Base-by-base conservation (phyloP, 768 basidiomycete genomes). In the Naganishia vaughanmartiniae region DNA sequence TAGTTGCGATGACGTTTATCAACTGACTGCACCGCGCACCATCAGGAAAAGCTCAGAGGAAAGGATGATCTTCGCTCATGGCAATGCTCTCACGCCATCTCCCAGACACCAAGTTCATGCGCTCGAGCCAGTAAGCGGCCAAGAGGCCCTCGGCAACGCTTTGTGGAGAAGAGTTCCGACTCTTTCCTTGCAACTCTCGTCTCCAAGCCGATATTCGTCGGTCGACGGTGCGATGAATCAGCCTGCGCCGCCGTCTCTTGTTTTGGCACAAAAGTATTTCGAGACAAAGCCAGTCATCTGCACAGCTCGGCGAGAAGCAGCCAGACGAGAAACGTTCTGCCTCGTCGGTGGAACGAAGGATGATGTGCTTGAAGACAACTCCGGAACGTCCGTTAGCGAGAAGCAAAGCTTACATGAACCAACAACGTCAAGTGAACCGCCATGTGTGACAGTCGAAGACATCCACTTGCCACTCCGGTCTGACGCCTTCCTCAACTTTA, bases 271-370 rank as follows among this genome's bases (percentile, higher is more conserved):
- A 7, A n/a, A 34, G 26, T 63, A 63, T 34, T 30, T 63, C n/a
- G 28, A 5, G 21, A 24, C 46, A 2, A 63, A 36, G 24, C 60
- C 60, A 34, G 60, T 63, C n/a, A 45, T 63, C 24, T n/a, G 28
- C 36, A 63, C 24, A 34, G 60, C 60, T 10, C 39, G 60, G n/a
- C 60, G 60, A 21, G 60, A 63, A 45, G 46, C 60, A n/a, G n/a
- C n/a, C n/a, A n/a, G n/a, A 36, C 60, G 60, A 21, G 60, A 63
- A 45, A 63, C 60, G 24, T 63, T 63, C 33, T 63, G 60, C 60
- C 39, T 63, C 26, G 39, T 42, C 33, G 34, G 15, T 28, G 24
- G 26, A 9, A 26, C 24, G 36, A 26, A 30, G 28, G 24, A 26
- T 36, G 24, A 6, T 51, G 3, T 51, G 48, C 24, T 24, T 9